Base-by-base conservation (phyloP, 2,329 filamentous ascomycete genomes). In the Elsinoe arachidis region DNA sequence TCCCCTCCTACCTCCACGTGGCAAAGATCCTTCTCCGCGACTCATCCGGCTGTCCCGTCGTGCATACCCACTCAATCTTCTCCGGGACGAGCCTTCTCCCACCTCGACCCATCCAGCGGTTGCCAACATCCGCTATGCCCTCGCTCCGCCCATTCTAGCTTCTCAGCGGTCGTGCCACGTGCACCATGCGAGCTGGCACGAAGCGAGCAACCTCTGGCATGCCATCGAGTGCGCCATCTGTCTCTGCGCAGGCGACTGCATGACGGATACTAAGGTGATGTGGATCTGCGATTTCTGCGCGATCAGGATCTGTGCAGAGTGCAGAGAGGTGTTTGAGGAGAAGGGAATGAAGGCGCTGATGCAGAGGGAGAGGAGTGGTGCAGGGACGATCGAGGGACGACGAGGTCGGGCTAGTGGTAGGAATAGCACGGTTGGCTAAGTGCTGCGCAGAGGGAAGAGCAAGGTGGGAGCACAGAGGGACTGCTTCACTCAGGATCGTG, bases 231-330 rank as follows among this genome's bases (percentile, higher is more conserved):
- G 56, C 19, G 54, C 54, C 9, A 39, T 56, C 43, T 54, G 49
- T 19, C 37, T 58, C 10, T 58, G 56, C 17, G 56, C 34, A 10
- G 35, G 44, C n/a, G 56, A 55, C 21, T 52, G 49, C 26, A 21
- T 15, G 38, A 15, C n/a, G 7, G 56, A 56, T 19, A 47, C 54
- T 6, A 46, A 52, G 37, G 26, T 54, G 10, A 38, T 34, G 17
- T 58, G 23, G 21, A 58, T 53, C 21, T 58, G 56, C 49, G 49
- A 34, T 15, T 58, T 43, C 11, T 58, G 56, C 35, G 15, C 12
- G 1, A 17, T 58, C 26, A 54, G 56, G 38, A 47, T 58, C n/a
- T 58, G 56, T 43, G 56, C 34, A n/a, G 56, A 53, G 37, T 58
- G 56, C 21, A 39, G 49, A 21, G 23, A 17, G 17, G 39, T 37